A percentile compares a stretch with the other conserved stretches of the same genome.
phyloP scores from a whole-genome alignment of 2,329 filamentous ascomycete species.

The Claviceps africana region DNA sequence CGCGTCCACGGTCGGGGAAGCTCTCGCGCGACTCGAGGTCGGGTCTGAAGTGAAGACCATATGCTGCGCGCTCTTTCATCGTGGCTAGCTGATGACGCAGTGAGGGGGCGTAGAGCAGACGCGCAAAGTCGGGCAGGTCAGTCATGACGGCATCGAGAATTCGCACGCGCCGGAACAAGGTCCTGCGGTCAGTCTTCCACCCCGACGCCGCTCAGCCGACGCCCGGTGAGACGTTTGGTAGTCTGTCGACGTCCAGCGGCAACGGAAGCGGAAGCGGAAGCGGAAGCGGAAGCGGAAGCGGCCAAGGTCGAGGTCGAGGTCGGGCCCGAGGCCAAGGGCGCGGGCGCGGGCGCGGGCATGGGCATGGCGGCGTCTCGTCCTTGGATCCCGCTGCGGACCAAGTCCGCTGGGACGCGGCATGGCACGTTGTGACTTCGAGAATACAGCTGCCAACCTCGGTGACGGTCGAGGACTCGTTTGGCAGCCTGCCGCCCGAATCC shows the following conservation, averaged over 20 bases:
- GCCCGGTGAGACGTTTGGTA: conserved; percentile 35
- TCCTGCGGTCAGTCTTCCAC: conserved; percentile 43
- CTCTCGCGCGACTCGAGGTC: background rate
- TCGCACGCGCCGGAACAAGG: conserved; percentile 31
- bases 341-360: background rate
- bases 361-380: conserved; percentile 5
- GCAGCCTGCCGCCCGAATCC: conserved; percentile 29
- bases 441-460: conserved; percentile 44
- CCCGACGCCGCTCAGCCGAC: conserved; percentile 36
- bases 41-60: background rate
- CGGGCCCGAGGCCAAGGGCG: no score
- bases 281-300: conserved; percentile 7
- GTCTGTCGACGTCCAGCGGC: conserved; percentile 15
- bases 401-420: conserved; percentile 45
- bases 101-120: background rate
- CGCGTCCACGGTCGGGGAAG: background rate
- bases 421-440: conserved; percentile 45
- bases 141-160: conserved; percentile 29
- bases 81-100: background rate
- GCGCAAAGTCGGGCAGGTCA: background rate
- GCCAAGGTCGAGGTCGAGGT: no score
- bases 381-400: conserved; percentile 30
- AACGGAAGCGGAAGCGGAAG: conserved; percentile 5
- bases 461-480: conserved; percentile 40
- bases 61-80: background rate